phyloP scores from a whole-genome alignment of 2,329 filamentous ascomycete genomes.

The Dothideomycetes sp. region DNA sequence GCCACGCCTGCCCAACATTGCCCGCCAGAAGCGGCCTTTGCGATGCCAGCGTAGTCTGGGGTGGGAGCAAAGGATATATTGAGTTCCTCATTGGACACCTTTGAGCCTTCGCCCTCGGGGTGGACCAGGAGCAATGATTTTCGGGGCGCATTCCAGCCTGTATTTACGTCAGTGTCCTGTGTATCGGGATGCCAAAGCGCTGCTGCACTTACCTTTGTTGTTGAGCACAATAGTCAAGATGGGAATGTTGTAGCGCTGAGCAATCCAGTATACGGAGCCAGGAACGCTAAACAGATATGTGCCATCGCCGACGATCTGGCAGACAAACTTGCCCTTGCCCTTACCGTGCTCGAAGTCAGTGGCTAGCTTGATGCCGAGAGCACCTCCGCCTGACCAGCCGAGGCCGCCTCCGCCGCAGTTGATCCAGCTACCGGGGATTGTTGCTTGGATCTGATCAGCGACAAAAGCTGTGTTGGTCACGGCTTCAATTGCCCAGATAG shows the following conservation, averaged over 20 bases:
- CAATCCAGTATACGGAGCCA: conserved; percentile 58
- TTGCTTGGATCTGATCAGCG: conserved; percentile 59
- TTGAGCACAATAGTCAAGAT: conserved; percentile 57
- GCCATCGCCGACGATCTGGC: conserved; percentile 56
- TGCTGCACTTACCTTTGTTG: conserved; percentile 42
- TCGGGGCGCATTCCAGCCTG: conserved; percentile 57
- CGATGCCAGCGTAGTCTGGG: conserved; percentile 58
- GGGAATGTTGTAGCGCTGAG: conserved; percentile 53
- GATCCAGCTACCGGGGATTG: conserved; percentile 61
- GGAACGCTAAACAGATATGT: conserved; percentile 57
- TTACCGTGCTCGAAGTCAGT: conserved; percentile 38
- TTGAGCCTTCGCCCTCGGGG: conserved; percentile 50
- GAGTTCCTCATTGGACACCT: conserved; percentile 51
- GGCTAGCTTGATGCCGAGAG: conserved; percentile 66
- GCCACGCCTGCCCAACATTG: conserved; percentile 51
- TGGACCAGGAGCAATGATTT: conserved; percentile 53
- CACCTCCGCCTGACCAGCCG: conserved; percentile 67
- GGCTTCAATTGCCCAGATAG: conserved; percentile 67
- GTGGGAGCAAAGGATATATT: conserved; percentile 57
- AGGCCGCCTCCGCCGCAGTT: conserved; percentile 74
- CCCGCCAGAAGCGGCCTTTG: conserved; percentile 53
- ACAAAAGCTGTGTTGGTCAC: conserved; percentile 62
- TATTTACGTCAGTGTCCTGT: conserved; percentile 1
- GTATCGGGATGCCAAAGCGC: background rate
- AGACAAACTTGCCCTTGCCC: conserved; percentile 48